A percentile compares a stretch with the other conserved stretches of the same genome.
phyloP scores from a whole-genome alignment of 1,284 basidiomycete species.

The Moesziomyces sp. region DNA sequence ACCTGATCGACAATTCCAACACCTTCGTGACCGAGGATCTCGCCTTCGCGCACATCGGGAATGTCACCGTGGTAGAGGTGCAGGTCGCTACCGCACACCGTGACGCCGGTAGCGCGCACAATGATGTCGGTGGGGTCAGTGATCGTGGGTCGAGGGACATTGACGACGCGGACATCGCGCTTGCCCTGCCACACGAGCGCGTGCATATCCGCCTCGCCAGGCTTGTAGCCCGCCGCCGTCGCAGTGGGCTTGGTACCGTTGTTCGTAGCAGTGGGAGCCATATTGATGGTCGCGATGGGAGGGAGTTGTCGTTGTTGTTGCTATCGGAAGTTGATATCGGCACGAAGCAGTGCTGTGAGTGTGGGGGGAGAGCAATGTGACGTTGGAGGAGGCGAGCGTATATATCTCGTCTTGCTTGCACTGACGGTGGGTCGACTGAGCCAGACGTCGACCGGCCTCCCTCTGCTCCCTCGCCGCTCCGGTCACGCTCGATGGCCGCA shows the following conservation, averaged over 20 bases:
- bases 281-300: no score
- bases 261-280: neutral
- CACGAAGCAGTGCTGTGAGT: no score
- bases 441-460: no score
- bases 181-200: slow-evolving; percentile 79
- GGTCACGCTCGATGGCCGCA: no score
- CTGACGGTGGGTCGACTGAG: no score
- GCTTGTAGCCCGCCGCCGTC: slow-evolving; percentile 28
- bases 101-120: slow-evolving; percentile 77
- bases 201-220: slow-evolving; percentile 35
- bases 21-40: slow-evolving; percentile 70
- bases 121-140: slow-evolving; percentile 77
- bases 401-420: no score
- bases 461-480: no score
- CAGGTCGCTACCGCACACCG: slow-evolving; percentile 73
- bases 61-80: slow-evolving; percentile 69
- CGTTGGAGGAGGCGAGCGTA: no score
- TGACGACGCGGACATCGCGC: slow-evolving; percentile 68
- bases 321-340: neutral
- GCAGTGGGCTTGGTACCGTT: slow-evolving; percentile 14
- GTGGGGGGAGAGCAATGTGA: no score
- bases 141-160: slow-evolving; percentile 74
- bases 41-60: slow-evolving; percentile 76
- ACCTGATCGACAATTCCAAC: slow-evolving; percentile 59
- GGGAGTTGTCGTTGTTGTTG: no score